These are phyloP conservation scores for Leccinum subatratum DNA, from an alignment of 1,284 basidiomycete genomes.

Conservation along the genomic window DNA sequence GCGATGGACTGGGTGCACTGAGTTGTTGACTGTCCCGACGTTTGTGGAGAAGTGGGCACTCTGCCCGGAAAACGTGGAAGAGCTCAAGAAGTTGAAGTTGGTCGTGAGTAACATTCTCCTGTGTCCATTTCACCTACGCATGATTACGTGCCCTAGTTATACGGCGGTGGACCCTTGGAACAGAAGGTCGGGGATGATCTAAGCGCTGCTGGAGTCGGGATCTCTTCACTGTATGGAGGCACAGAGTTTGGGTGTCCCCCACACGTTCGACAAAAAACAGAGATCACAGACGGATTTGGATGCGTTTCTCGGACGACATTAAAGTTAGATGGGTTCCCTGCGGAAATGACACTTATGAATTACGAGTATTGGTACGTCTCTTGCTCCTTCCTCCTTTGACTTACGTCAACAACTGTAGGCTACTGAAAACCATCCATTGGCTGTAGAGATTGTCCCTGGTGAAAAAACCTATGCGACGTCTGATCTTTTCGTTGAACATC, in stretches of 20 bases:
- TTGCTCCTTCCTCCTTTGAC: neutral
- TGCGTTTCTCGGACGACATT: constrained; percentile 14
- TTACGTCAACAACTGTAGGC: neutral
- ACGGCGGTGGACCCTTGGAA: constrained; percentile 19
- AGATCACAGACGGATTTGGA: constrained; percentile 22
- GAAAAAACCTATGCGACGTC: constrained; percentile 28
- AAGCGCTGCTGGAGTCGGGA: constrained; percentile 16
- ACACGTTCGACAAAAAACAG: neutral
- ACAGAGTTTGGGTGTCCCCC: constrained; percentile 21
- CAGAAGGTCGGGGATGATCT: constrained; percentile 17
- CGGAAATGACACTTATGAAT: constrained; percentile 28
- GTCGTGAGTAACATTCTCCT: constrained; percentile 15
- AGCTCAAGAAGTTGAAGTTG: constrained; percentile 6
- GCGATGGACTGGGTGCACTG: constrained; percentile 3
- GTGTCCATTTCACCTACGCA: neutral
- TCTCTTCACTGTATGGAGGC: constrained; percentile 18
- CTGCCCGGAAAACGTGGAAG: constrained; percentile 6
- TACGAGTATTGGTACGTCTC: constrained; percentile 24
- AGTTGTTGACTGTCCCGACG: constrained; percentile 12
- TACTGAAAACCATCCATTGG: neutral
- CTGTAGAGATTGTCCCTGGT: constrained; percentile 30
- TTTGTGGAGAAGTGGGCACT: constrained; percentile 16
- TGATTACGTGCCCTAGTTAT: constrained; percentile 10
- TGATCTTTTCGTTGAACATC: constrained; percentile 27
- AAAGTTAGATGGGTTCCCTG: constrained; percentile 25